Evolutionary conservation across 2,329 filamentous ascomycete genomes (phyloP).

Genomic region (Paramyrothecium sp.): DNA sequence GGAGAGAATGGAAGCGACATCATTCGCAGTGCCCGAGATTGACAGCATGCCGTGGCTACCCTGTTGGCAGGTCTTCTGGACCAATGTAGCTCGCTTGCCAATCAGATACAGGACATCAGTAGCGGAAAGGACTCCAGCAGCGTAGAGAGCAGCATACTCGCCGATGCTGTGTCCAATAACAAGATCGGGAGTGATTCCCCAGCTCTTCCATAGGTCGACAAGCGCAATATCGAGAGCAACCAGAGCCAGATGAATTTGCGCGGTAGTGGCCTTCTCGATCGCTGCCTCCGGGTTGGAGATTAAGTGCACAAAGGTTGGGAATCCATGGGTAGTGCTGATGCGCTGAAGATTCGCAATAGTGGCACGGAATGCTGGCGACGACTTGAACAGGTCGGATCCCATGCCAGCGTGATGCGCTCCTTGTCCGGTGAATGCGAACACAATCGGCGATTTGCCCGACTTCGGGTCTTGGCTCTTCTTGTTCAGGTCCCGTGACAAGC

Average conservation of each 20-base stretch:
- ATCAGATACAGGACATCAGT: constrained; percentile 62
- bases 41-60: constrained; percentile 33
- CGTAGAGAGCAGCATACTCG: constrained; percentile 61
- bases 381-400: constrained; percentile 29
- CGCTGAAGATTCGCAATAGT: constrained; percentile 30
- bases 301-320: constrained; percentile 36
- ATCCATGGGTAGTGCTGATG: constrained; percentile 26
- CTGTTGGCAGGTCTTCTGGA: constrained; percentile 51
- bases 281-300: constrained; percentile 33
- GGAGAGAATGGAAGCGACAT: constrained; percentile 11
- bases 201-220: constrained; percentile 35
- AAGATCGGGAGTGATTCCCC: constrained; percentile 38
- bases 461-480: not conserved
- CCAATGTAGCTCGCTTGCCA: constrained; percentile 54
- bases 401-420: constrained; percentile 32
- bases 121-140: constrained; percentile 61
- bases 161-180: constrained; percentile 56
- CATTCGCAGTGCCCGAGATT: constrained; percentile 20
- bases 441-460: constrained; percentile 5
- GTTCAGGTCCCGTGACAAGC: not conserved
- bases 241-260: constrained; percentile 35
- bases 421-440: constrained; percentile 45
- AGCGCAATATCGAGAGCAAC: constrained; percentile 40
- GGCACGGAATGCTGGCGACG: constrained; percentile 26
- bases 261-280: constrained; percentile 13